Evolutionary conservation across 108 stramenopile species (phyloP).

Genomic region (Cyclotella cryptica): DNA sequence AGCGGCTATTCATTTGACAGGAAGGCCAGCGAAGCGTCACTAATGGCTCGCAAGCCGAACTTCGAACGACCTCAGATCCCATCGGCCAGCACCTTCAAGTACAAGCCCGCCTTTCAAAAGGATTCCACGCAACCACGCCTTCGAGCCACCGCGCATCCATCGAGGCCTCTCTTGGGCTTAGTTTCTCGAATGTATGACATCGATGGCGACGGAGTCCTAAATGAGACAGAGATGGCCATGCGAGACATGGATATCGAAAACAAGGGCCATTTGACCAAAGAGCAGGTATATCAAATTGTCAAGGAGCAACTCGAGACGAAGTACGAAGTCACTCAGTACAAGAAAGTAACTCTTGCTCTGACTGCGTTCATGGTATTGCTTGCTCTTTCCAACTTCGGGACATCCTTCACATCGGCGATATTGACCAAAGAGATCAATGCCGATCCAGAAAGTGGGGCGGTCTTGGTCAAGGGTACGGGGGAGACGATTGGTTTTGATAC

Average conservation of each 20-base stretch:
- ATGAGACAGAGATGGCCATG: conserved; percentile 20
- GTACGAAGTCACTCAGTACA: conserved; percentile 14
- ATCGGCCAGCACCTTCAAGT: background rate
- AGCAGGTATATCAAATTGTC: conserved; percentile 25
- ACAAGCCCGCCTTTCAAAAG: background rate
- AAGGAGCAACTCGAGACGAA: background rate
- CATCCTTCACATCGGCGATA: conserved; percentile 6
- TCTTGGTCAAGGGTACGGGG: conserved; percentile 4
- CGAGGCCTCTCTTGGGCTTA: too few relatives aligned
- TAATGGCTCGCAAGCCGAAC: background rate
- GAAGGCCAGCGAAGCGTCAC: background rate
- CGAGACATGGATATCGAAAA: conserved; percentile 15
- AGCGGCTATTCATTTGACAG: background rate
- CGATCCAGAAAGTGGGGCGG: conserved; percentile 11
- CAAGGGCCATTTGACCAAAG: conserved; percentile 18
- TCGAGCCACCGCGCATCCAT: background rate
- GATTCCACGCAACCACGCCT: background rate
- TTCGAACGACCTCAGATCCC: background rate
- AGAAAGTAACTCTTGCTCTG: background rate
- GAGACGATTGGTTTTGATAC: conserved; percentile 7
- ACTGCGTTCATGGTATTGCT: conserved; percentile 3
- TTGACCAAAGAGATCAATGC: conserved; percentile 11
- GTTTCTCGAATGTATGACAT: conserved; percentile 26
- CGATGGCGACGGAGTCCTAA: conserved; percentile 19
- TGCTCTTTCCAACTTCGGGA: conserved; percentile 12